These are phyloP conservation scores for Hypomontagnella submonticulosa DNA, from an alignment of 495 filamentous ascomycete species.

Conservation along the genomic window DNA sequence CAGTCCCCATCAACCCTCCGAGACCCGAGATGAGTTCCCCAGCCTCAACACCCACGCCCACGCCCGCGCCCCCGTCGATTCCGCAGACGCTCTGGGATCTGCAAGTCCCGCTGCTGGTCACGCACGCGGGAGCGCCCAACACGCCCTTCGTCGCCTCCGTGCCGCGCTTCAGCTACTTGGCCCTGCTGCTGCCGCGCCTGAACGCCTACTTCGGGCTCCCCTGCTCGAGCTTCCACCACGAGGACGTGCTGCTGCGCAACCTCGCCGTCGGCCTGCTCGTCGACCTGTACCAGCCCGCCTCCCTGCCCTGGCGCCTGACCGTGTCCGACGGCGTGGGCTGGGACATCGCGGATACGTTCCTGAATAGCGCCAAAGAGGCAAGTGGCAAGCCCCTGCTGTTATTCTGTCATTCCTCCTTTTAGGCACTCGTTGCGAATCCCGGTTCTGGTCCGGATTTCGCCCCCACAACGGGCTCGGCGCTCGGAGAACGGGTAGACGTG, in stretches of 20 bases:
- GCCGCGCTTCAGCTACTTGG: slow-evolving; percentile 77
- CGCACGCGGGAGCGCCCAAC: slow-evolving; percentile 53
- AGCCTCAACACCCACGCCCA: not conserved
- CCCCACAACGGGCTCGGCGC: not conserved
- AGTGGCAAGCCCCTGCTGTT: slow-evolving; percentile 25
- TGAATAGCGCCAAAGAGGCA: slow-evolving; percentile 92
- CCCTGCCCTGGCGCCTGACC: slow-evolving; percentile 80
- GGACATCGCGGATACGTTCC: slow-evolving; percentile 88
- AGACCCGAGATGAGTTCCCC: slow-evolving; percentile 38
- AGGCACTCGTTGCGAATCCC: not conserved
- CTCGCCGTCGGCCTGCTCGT: slow-evolving; percentile 88
- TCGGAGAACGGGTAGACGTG: not conserved
- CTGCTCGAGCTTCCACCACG: slow-evolving; percentile 85
- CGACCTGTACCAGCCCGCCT: slow-evolving; percentile 76
- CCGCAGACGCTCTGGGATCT: slow-evolving; percentile 60
- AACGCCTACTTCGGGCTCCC: slow-evolving; percentile 76
- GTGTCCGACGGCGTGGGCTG: slow-evolving; percentile 69
- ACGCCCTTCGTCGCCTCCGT: slow-evolving; percentile 64
- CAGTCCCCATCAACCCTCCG: not conserved
- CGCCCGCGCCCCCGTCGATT: slow-evolving; percentile 43
- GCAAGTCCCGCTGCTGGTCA: slow-evolving; percentile 63
- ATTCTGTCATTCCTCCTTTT: too few relatives aligned
- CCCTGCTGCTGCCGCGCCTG: slow-evolving; percentile 80
- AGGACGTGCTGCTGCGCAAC: slow-evolving; percentile 74
- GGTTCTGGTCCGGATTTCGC: too few relatives aligned